Conservation (phyloP, 805 yeast species). For the Lipomyces anomalus region DNA sequence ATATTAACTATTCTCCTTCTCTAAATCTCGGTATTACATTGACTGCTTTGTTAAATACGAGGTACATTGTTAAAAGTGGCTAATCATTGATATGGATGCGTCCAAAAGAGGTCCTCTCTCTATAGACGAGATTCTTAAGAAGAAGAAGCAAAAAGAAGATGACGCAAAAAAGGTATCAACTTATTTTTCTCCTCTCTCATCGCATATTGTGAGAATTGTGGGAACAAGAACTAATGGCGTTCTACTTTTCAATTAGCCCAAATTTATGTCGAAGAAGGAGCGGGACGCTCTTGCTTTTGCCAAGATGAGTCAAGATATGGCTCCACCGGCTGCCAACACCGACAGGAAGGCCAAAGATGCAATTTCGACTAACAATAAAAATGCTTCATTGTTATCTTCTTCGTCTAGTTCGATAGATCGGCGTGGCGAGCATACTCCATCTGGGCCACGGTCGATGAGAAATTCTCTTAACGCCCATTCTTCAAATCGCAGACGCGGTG, state of each 20-base stretch:
- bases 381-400: slow-evolving; percentile 1
- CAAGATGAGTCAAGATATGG: slow-evolving; percentile 15
- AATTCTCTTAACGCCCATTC: too few species aligned
- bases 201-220: not conserved
- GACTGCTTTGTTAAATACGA: not conserved
- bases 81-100: not conserved
- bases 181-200: not conserved
- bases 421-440: too few species aligned
- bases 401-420: not conserved
- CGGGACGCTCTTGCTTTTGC: slow-evolving; percentile 36
- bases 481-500: slow-evolving; percentile 1
- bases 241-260: slow-evolving; percentile 30
- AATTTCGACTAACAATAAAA: slow-evolving; percentile 1
- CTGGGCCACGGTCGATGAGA: not conserved
- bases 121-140: slow-evolving; percentile 30
- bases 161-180: slow-evolving; percentile 12
- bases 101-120: slow-evolving; percentile 28
- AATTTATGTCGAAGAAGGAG: slow-evolving; percentile 45
- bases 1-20: too few species aligned
- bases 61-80: not conserved
- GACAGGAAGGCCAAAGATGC: too few species aligned
- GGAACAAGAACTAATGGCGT: not conserved
- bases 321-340: not conserved
- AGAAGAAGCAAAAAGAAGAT: slow-evolving; percentile 24
- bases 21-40: not conserved